phyloP scores from a whole-genome alignment of 768 basidiomycete genomes.

The Termitomyces sp. region DNA sequence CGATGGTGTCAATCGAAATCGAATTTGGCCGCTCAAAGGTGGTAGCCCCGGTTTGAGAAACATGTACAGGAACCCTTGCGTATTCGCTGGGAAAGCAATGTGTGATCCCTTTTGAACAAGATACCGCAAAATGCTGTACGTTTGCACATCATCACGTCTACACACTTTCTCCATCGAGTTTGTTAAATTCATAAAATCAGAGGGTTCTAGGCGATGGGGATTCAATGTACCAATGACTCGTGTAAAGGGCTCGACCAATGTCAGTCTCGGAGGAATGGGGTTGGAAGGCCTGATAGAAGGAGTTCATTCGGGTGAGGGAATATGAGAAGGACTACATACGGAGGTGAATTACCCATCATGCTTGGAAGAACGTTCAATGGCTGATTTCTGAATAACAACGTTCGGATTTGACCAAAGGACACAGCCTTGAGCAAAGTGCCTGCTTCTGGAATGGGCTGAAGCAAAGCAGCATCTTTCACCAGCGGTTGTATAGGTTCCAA shows the following conservation, averaged over 20 bases:
- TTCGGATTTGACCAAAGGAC: neutral
- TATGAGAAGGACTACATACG: neutral
- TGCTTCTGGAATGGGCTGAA: neutral
- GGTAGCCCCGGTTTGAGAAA: neutral
- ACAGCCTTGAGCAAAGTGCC: neutral
- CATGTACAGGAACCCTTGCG: neutral
- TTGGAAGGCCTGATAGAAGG: neutral
- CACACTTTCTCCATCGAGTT: fast-evolving
- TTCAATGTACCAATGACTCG: neutral
- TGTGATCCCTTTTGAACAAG: neutral
- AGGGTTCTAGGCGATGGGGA: neutral
- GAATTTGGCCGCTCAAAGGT: neutral
- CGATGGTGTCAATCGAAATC: neutral
- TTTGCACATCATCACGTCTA: neutral
- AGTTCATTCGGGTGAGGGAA: neutral
- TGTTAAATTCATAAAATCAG: neutral
- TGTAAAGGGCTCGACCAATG: neutral
- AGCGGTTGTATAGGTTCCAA: neutral
- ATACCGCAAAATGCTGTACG: neutral
- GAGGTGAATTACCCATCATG: neutral
- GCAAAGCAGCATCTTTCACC: neutral
- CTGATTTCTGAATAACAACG: neutral
- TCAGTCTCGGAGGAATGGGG: neutral
- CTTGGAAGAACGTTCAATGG: neutral
- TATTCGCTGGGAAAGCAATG: neutral